Conservation (phyloP, 768 basidiomycete species). For the Mycena capillaripes region DNA sequence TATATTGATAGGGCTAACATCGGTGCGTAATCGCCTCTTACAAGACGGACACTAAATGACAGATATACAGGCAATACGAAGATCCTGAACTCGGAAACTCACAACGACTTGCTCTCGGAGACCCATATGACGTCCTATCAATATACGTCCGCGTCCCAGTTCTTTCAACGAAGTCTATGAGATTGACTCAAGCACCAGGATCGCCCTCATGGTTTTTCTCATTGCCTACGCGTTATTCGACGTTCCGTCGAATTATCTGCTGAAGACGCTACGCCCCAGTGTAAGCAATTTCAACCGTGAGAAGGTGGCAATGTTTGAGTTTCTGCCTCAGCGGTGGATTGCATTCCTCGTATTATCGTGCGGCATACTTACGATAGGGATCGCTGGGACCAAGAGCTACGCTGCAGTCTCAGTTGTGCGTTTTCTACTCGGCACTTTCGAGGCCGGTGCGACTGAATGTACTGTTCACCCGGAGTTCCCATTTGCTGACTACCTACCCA, state of each 20-base stretch:
- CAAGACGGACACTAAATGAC: too few species aligned
- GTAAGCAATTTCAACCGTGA: not conserved
- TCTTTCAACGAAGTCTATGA: too few species aligned
- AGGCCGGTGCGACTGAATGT: constrained; percentile 46
- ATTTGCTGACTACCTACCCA: not conserved
- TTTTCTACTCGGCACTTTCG: constrained; percentile 58
- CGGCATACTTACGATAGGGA: constrained; percentile 53
- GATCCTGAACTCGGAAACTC: constrained; percentile 48
- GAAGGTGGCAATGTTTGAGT: not conserved
- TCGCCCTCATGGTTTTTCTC: constrained; percentile 55
- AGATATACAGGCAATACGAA: constrained; percentile 50
- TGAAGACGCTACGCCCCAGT: constrained; percentile 52
- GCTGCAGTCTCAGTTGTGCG: constrained; percentile 56
- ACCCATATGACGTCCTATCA: constrained; percentile 45
- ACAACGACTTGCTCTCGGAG: constrained; percentile 45
- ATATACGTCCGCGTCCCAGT: constrained; percentile 40
- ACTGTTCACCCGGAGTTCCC: too few species aligned
- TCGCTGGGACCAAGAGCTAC: constrained; percentile 52
- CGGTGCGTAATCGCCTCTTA: constrained; percentile 4
- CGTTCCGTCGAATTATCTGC: constrained; percentile 54
- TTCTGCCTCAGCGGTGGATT: constrained; percentile 47
- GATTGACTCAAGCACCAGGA: constrained; percentile 7
- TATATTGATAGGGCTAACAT: constrained; percentile 19
- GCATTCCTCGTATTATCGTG: constrained; percentile 55
- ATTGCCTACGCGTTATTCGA: constrained; percentile 57